Percentiles rank a stretch among this genome's conserved stretches.
These are phyloP conservation scores for Chytridium lagenaria DNA, from an alignment of 371 early-diverging fungal genomes.

Conservation along the genomic window DNA sequence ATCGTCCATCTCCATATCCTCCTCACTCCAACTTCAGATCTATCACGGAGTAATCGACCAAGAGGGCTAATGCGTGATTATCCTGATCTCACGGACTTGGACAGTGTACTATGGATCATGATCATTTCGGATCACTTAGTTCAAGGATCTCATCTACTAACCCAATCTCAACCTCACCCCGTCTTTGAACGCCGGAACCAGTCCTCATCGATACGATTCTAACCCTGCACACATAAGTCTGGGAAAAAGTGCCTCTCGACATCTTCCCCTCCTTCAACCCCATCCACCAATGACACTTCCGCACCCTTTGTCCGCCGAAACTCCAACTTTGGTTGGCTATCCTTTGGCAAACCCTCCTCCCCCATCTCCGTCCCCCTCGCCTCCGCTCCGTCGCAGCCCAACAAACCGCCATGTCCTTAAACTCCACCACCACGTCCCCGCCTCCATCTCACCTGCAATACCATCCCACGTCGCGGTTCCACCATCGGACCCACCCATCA, in stretches of 20 bases:
- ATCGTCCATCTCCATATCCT: conserved; percentile 2
- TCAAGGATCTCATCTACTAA: too few species aligned
- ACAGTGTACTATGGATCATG: neutral
- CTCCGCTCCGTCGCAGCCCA: conserved; percentile 8
- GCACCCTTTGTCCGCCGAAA: neutral
- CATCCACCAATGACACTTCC: neutral
- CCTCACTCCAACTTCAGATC: neutral
- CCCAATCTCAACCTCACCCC: too few species aligned
- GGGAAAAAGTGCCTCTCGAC: too few species aligned
- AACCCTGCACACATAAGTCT: too few species aligned
- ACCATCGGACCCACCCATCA: too few species aligned
- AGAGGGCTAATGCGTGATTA: conserved; percentile 2
- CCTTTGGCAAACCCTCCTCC: conserved; percentile 11
- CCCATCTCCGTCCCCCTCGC: conserved; percentile 15
- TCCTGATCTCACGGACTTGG: neutral
- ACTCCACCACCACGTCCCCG: neutral
- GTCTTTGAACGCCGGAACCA: too few species aligned
- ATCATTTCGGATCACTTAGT: neutral
- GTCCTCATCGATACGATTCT: too few species aligned
- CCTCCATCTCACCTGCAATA: neutral
- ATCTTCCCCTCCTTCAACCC: neutral
- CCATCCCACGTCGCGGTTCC: conserved; percentile 5
- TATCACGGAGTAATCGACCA: neutral
- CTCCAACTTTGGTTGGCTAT: conserved; percentile 9
- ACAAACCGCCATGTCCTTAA: neutral